Evolutionary conservation across 2,329 filamentous ascomycete species (phyloP).

Genomic region (Penicillium sumatraense): DNA sequence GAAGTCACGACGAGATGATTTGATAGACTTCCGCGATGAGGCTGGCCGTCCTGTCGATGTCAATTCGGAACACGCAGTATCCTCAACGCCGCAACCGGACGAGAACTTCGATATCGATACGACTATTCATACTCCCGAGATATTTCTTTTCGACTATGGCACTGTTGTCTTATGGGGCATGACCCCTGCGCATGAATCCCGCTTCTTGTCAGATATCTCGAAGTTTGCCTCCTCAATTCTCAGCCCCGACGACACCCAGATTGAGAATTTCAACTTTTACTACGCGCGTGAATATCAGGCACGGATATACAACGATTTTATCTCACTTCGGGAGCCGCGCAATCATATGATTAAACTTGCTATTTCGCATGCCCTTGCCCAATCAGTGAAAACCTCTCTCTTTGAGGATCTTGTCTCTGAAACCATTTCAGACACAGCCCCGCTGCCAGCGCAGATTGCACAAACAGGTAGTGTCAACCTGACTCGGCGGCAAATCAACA

Average conservation of each 20-base stretch:
- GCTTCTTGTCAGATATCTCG: constrained; percentile 89
- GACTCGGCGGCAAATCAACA: constrained; percentile 90
- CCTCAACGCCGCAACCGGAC: constrained; percentile 33
- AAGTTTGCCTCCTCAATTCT: constrained; percentile 95
- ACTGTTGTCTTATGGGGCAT: constrained; percentile 99
- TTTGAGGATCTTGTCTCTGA: constrained; percentile 95
- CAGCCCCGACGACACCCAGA: constrained; percentile 84
- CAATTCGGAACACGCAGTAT: constrained; percentile 29
- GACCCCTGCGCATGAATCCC: constrained; percentile 84
- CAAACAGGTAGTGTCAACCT: constrained; percentile 90
- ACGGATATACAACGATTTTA: constrained; percentile 99
- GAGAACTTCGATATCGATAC: constrained; percentile 76
- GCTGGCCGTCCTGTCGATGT: constrained; percentile 35
- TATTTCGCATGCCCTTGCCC: constrained; percentile 92
- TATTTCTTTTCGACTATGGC: constrained; percentile 96
- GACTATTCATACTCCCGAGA: constrained; percentile 85
- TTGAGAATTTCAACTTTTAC: constrained; percentile 99
- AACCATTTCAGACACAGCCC: constrained; percentile 90
- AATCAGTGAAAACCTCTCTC: constrained; percentile 96
- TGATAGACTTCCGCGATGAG: constrained; percentile 64
- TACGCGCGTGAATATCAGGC: constrained; percentile 98
- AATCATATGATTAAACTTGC: constrained; percentile 99
- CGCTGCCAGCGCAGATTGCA: constrained; percentile 90
- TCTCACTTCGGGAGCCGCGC: constrained; percentile 87
- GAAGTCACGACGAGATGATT: constrained; percentile 61